Base-by-base conservation (phyloP, 1,284 basidiomycete genomes). In the Trichosporon coremiiforme region DNA sequence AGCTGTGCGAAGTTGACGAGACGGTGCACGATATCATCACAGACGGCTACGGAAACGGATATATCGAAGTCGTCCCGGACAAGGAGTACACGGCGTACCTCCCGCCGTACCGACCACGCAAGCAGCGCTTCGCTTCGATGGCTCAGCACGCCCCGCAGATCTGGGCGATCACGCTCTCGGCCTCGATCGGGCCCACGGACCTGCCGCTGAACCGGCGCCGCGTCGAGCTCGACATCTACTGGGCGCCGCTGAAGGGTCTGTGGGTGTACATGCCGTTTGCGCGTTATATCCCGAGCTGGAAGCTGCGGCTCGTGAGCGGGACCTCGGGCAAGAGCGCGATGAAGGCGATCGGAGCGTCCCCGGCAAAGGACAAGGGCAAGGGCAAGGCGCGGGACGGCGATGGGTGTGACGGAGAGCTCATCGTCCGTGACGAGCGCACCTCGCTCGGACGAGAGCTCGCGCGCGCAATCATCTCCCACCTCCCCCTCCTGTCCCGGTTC, bases 141-240 rank as follows among this genome's bases (percentile, higher is more conserved):
- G 33, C 65, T 13, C 25, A 20, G 25, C 33, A 55, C 29, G n/a
- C 17, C 41, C 66, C 62, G 35, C 45, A 60, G n/a, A 33, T 35
- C 62, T 65, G 50, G 65, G 66, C 66, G 8, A 53, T 76, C 31
- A 76, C 73, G 17, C 67, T 76, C 41, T 36, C 68, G 17, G 73
- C 75, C 2, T 68, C 73, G 12, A 67, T 71, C 17, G 65, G 69
- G 9, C 73, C 64, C 41, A 67, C 67, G 7, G 65, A 55, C 17
- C 65, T 74, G 55, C 67, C 73, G 47, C 67, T 71, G 64, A 47
- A 63, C 31, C 69, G 69, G 29, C 70, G 68, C 60, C 69, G 74
- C 35, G 17, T 75, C 67, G 74, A 77, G 69, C 70, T 77, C 47
- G 69, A 72, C 65, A 66, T 77, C 53, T 33, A 67, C 9, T 77